Evolutionary conservation across 1,284 basidiomycete species (phyloP), one percentile per base, ranked within the genome.

Genomic region (Ganoderma meredithae): DNA sequence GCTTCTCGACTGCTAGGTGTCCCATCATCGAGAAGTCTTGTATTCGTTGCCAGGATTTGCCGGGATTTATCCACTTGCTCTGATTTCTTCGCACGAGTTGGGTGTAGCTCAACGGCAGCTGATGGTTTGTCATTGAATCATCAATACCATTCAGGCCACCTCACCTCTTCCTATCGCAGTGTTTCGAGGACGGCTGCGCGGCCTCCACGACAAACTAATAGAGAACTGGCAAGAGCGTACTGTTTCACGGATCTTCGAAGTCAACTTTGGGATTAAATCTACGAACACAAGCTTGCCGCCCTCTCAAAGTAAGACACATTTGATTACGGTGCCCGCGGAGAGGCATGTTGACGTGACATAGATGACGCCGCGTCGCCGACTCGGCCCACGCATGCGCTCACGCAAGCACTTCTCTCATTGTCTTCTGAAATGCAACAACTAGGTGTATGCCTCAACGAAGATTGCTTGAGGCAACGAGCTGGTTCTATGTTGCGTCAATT

Each of bases 351-450:
- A 69, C 27, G 12, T 53, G 10, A 43, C 22, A 13, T 27, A 69
- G 71, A 41, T 27, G 60, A 66, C 27, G 19, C 6, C 0, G 17
- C 62, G 7, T 69, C 73, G n/a, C 76, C 78, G 59, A 76, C 73
- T 61, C 81, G 82, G 19, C 87, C 89, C 63, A 91, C 90, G 53
- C 77, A 84, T 59, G 75, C 80, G 47, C 81, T 92, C 52, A 80
- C 88, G 67, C 81, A 85, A 55, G 86, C 87, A 13, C 75, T 93
- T 58, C 76, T 88, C 59, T 79, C 81, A 0, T 77, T 93, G n/a
- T 86, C 86, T 43, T 81, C 81, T 13, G 84, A 84, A 4, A 77
- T 90, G 63, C 86, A 88, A 68, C 83, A 85, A 25, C 75, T 92
- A 17, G 86, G 88, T 1, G 76, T 84, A 62, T 78, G 81, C 59